Conservation (phyloP, 495 filamentous ascomycete species). For the Choiromyces venosus region DNA sequence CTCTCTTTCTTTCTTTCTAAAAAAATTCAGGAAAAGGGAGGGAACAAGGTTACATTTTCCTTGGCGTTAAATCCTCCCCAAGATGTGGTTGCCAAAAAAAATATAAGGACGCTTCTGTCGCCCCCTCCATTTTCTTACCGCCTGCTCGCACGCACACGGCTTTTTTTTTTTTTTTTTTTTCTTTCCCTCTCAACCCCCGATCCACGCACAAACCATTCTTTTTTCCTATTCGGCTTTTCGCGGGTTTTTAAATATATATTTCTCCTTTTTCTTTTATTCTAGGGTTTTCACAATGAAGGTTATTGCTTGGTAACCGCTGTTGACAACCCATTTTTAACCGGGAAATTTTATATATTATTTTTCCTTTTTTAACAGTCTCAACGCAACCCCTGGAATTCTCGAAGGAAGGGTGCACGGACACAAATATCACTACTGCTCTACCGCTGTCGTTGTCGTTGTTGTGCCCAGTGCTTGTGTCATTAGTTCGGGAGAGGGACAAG, state of each 20-base stretch:
- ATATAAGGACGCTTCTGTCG: conserved; percentile 39
- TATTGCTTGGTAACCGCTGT: not conserved
- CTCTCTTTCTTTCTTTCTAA: not conserved
- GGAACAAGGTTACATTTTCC: conserved; percentile 3
- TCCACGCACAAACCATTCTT: conserved; percentile 4
- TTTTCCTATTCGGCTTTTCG: not conserved
- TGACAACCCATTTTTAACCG: not conserved
- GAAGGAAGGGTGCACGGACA: not conserved
- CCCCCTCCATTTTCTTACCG: conserved; percentile 24
- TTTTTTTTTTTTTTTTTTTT: conserved; percentile 27
- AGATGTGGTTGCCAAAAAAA: conserved; percentile 24
- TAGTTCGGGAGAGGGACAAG: not conserved
- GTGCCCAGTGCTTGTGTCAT: not conserved
- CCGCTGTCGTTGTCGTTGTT: not conserved
- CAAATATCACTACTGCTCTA: not conserved
- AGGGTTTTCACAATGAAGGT: not conserved
- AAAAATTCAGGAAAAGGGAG: not conserved
- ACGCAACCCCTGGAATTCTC: not conserved
- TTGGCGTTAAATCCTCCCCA: not conserved
- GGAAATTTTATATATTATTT: not conserved
- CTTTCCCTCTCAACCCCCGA: conserved; percentile 17
- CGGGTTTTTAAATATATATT: too few relatives aligned
- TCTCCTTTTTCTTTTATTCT: not conserved
- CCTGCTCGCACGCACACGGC: conserved; percentile 31
- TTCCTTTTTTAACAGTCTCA: not conserved